Conservation (phyloP, 2,329 filamentous ascomycete genomes). For the Fusarium sp. region DNA sequence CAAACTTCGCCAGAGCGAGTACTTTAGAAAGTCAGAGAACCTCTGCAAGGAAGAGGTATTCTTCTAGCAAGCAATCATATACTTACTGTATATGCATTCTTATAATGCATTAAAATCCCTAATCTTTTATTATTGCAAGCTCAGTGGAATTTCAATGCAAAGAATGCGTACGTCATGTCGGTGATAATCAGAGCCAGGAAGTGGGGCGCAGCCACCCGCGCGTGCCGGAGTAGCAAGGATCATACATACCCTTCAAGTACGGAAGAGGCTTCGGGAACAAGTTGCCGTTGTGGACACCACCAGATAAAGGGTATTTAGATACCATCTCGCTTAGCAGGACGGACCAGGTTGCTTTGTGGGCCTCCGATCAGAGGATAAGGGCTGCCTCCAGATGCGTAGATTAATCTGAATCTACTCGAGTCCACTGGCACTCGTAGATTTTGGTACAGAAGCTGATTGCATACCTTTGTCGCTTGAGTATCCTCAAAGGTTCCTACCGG, state of each 20-base stretch:
- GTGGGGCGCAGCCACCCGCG: not conserved
- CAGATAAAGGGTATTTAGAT: not conserved
- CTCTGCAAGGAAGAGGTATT: too few relatives aligned
- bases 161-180: not conserved
- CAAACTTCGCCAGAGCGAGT: too few relatives aligned
- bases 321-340: not conserved
- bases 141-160: not conserved
- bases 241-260: not conserved
- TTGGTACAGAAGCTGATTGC: too few relatives aligned
- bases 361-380: too few relatives aligned
- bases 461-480: not conserved
- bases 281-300: not conserved
- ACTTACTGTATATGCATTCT: too few relatives aligned
- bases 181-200: too few relatives aligned
- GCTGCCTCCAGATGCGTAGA: too few relatives aligned
- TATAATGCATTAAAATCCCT: not conserved
- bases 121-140: not conserved
- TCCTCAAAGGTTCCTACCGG: not conserved
- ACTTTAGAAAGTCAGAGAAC: too few relatives aligned
- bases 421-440: not conserved
- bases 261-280: not conserved
- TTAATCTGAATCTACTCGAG: fast-evolving
- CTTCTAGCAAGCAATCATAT: too few relatives aligned
- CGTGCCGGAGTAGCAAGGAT: too few relatives aligned
- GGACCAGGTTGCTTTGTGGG: too few relatives aligned